Percentiles rank a stretch among this genome's conserved stretches.
These are phyloP conservation scores for Fusarium lateritium DNA, from an alignment of 2,329 filamentous ascomycete species.

Conservation along the genomic window DNA sequence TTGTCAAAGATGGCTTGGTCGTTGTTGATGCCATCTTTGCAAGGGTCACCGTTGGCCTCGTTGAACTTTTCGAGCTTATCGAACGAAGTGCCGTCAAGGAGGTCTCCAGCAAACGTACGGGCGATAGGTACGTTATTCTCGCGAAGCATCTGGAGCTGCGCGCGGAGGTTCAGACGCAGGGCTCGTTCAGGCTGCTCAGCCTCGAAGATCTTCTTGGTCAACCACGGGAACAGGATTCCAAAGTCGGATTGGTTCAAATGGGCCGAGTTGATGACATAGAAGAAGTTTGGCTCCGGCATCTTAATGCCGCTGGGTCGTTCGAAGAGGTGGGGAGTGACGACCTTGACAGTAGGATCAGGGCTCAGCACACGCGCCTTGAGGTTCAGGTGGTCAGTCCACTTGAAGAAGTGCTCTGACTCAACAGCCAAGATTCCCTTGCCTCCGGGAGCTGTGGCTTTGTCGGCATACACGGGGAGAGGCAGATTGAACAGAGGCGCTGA, in stretches of 20 bases:
- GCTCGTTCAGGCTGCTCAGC: slow-evolving; percentile 71
- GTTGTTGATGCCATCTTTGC: slow-evolving; percentile 59
- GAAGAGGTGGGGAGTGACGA: slow-evolving; percentile 60
- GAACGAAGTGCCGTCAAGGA: slow-evolving; percentile 63
- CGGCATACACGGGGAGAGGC: slow-evolving; percentile 79
- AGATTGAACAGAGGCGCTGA: slow-evolving; percentile 77
- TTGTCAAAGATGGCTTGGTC: slow-evolving; percentile 68
- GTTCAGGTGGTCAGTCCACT: slow-evolving; percentile 81
- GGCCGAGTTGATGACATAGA: slow-evolving; percentile 80
- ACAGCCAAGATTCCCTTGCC: slow-evolving; percentile 77
- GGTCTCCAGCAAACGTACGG: slow-evolving; percentile 64
- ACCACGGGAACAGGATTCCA: slow-evolving; percentile 83
- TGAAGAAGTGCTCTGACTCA: slow-evolving; percentile 83
- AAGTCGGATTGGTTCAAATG: slow-evolving; percentile 90
- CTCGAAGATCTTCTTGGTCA: slow-evolving; percentile 71
- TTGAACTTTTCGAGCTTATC: slow-evolving; percentile 54
- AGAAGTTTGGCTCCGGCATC: slow-evolving; percentile 74
- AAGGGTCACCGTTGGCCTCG: slow-evolving; percentile 22
- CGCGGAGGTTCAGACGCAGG: slow-evolving; percentile 71
- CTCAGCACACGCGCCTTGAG: slow-evolving; percentile 77
- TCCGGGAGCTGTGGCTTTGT: slow-evolving; percentile 64
- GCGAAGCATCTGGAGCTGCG: slow-evolving; percentile 70
- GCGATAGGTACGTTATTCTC: slow-evolving; percentile 64
- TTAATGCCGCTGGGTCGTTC: slow-evolving; percentile 60
- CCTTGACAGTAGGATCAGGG: slow-evolving; percentile 62